Conservation (phyloP, 306 rosid species). For the Cercis canadensis region DNA sequence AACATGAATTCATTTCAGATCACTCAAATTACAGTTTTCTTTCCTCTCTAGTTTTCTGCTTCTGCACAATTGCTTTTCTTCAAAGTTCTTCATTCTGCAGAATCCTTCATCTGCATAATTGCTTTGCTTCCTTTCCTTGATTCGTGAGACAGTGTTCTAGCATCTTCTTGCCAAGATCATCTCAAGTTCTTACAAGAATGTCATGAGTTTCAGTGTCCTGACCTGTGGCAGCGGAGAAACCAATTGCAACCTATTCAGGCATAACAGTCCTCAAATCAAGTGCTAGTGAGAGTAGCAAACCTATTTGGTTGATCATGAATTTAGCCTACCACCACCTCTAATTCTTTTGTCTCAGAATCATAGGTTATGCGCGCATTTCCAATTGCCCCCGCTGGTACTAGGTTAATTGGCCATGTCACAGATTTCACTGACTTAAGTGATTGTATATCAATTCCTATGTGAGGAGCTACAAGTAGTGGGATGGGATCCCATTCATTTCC, state of each 20-base stretch:
- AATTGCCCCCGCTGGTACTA: not conserved
- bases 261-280: constrained; percentile 28
- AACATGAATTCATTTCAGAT: too few relatives aligned
- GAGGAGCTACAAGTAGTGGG: not conserved
- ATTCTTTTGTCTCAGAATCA: constrained; percentile 6
- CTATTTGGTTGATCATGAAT: not conserved
- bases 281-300: not conserved
- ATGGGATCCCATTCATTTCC: constrained; percentile 5
- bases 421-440: constrained; percentile 21
- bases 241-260: constrained; percentile 41
- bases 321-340: constrained; percentile 12
- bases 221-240: constrained; percentile 39
- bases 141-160: too few relatives aligned
- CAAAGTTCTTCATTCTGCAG: too few relatives aligned
- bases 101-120: too few relatives aligned
- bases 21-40: too few relatives aligned
- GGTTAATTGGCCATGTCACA: not conserved
- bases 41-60: too few relatives aligned
- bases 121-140: too few relatives aligned
- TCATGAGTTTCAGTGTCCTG: constrained; percentile 13
- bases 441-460: constrained; percentile 34
- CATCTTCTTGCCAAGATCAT: too few relatives aligned
- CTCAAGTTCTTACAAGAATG: too few relatives aligned
- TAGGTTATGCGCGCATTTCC: constrained; percentile 26
- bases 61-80: too few relatives aligned